Conservation (phyloP, 2,329 filamentous ascomycete genomes). For the Ophiostoma ulmi region DNA sequence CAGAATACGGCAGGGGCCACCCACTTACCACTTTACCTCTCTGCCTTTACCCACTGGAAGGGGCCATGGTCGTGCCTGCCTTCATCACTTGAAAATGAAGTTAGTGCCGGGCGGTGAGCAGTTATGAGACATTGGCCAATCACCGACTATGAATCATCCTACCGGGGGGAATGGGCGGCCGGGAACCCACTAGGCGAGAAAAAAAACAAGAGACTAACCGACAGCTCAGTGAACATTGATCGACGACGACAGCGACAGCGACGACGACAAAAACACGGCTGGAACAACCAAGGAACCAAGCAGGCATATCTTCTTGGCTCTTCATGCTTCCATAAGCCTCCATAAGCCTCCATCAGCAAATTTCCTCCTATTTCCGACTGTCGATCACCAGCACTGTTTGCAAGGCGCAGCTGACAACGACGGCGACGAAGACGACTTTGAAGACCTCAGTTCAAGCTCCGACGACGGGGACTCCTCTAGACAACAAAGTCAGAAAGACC, state of each 20-base stretch:
- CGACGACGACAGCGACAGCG: background rate
- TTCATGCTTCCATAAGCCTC: background rate
- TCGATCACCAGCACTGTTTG: background rate
- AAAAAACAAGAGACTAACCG: slow-evolving; percentile 15
- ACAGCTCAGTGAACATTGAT: background rate
- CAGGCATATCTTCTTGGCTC: slow-evolving; percentile 5
- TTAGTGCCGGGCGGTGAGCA: slow-evolving; percentile 25
- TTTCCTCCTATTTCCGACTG: slow-evolving; percentile 3
- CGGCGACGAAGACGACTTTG: background rate
- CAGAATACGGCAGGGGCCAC: slow-evolving; percentile 15
- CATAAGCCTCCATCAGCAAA: background rate
- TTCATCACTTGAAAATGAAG: background rate
- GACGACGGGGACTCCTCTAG: background rate
- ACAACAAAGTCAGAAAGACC: background rate
- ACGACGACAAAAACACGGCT: background rate
- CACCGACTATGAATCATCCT: slow-evolving; percentile 28
- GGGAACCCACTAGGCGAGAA: slow-evolving; percentile 12
- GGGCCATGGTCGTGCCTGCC: background rate
- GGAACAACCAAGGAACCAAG: background rate
- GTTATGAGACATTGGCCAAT: slow-evolving; percentile 34
- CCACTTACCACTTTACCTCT: background rate
- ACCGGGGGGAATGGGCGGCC: slow-evolving; percentile 2
- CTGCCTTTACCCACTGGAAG: background rate
- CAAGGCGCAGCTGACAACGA: background rate
- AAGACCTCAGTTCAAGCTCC: background rate